Evolutionary conservation across 768 basidiomycete species (phyloP).

Genomic region (Trametes cinnabarina): DNA sequence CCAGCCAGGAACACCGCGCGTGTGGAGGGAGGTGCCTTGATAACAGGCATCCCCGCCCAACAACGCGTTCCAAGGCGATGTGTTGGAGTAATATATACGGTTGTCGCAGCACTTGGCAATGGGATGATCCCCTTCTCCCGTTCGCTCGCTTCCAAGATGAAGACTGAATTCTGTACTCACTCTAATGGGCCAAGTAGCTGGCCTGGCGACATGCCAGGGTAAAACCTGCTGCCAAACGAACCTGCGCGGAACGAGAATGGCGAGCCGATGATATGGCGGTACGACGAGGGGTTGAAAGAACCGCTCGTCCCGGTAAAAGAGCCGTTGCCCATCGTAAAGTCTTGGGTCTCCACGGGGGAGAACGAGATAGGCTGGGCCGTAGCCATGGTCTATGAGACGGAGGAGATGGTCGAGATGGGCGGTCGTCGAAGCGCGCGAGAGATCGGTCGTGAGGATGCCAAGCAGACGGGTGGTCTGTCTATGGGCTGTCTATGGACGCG

Average conservation of each 20-base stretch:
- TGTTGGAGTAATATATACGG: too few relatives aligned
- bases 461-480: background rate
- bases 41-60: too few relatives aligned
- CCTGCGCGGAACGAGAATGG: conserved; percentile 66
- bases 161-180: conserved; percentile 40
- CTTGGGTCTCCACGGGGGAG: conserved; percentile 25
- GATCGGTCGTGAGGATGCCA: background rate
- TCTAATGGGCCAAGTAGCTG: conserved; percentile 62
- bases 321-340: conserved; percentile 41
- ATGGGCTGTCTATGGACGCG: conserved; percentile 2
- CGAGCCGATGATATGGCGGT: conserved; percentile 67
- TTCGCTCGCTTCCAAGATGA: too few relatives aligned
- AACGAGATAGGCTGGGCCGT: conserved; percentile 47
- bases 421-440: conserved; percentile 2
- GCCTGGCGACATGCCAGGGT: conserved; percentile 61
- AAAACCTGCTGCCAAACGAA: conserved; percentile 63
- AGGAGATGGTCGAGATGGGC: background rate
- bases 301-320: conserved; percentile 47
- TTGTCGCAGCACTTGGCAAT: too few relatives aligned
- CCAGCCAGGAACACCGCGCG: too few relatives aligned
- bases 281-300: conserved; percentile 64
- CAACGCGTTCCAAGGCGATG: too few relatives aligned
- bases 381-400: conserved; percentile 30
- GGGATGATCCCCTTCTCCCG: too few relatives aligned
- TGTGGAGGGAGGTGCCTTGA: too few relatives aligned